Conservation (phyloP, 257 asterid genomes). For the Forsythia viridissima region DNA sequence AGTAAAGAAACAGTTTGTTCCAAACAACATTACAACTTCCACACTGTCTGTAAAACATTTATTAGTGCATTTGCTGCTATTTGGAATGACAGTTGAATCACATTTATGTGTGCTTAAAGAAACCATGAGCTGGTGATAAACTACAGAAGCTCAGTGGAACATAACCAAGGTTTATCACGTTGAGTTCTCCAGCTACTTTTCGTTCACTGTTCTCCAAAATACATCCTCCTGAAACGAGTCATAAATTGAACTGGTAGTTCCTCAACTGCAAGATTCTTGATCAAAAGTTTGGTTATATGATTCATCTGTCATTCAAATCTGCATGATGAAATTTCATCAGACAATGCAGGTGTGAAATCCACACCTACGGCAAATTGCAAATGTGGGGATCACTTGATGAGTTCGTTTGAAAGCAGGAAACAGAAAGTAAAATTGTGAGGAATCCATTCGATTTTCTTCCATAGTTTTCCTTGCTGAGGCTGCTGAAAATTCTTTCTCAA, state of each 20-base stretch:
- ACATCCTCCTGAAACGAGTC: no score
- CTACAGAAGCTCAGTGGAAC: neutral
- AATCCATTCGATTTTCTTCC: conserved; percentile 65
- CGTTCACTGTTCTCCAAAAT: neutral
- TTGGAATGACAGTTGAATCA: conserved; percentile 48
- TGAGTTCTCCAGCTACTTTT: neutral
- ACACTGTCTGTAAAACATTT: neutral
- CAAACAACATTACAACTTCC: conserved; percentile 2
- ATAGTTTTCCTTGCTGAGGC: conserved; percentile 40
- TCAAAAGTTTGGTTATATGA: conserved; percentile 17
- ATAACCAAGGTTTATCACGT: neutral
- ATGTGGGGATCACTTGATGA: conserved; percentile 28
- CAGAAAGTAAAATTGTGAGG: conserved; percentile 76
- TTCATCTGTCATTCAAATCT: conserved; percentile 46
- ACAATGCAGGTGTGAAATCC: neutral
- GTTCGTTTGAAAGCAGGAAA: conserved; percentile 57
- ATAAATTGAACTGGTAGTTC: no score
- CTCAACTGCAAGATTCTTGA: neutral
- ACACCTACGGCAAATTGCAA: neutral
- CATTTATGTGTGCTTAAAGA: neutral
- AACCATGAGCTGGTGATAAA: neutral
- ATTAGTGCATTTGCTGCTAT: conserved; percentile 11
- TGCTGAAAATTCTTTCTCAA: conserved; percentile 36
- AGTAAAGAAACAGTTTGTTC: neutral
- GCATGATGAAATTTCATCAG: neutral